A percentile compares a stretch with the other conserved stretches of the same genome.
These are phyloP conservation scores for Sclerotinia nivalis DNA, from an alignment of 2,329 filamentous ascomycete species.

Conservation along the genomic window DNA sequence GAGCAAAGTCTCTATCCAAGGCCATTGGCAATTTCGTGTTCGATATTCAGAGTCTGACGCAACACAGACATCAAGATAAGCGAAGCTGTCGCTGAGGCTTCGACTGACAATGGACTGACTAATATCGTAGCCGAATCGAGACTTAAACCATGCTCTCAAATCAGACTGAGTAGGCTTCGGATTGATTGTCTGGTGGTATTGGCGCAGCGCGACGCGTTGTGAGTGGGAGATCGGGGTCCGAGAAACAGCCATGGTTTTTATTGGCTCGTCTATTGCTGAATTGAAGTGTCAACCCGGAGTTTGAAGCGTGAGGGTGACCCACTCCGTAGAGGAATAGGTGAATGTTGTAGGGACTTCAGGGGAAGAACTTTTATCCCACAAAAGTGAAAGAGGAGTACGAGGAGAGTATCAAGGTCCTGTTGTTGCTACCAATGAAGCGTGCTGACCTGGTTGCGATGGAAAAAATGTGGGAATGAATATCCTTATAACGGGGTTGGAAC, in stretches of 20 bases:
- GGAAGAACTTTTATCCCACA: neutral
- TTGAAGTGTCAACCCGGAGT: neutral
- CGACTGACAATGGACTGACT: constrained; percentile 28
- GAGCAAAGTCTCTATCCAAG: constrained; percentile 25
- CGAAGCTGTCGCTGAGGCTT: constrained; percentile 28
- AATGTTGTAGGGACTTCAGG: neutral
- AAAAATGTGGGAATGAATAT: neutral
- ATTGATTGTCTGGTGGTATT: constrained; percentile 26
- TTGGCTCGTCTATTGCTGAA: neutral
- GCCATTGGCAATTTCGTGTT: constrained; percentile 27
- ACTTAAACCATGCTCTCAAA: constrained; percentile 26
- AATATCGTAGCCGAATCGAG: constrained; percentile 27
- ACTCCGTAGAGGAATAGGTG: neutral
- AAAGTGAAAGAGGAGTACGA: neutral
- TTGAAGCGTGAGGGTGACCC: neutral
- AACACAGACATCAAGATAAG: constrained; percentile 24
- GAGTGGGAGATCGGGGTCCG: constrained; percentile 15
- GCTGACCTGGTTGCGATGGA: too few relatives aligned
- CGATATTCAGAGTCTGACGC: constrained; percentile 22
- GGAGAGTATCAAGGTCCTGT: neutral
- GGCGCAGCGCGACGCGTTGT: constrained; percentile 25
- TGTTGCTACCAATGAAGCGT: neutral
- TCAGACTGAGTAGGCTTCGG: constrained; percentile 27
- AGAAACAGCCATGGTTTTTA: neutral
- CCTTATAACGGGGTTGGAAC: neutral